phyloP scores from a whole-genome alignment of 1,139 yeast species.

The Yamadazyma songkhlaensis region DNA sequence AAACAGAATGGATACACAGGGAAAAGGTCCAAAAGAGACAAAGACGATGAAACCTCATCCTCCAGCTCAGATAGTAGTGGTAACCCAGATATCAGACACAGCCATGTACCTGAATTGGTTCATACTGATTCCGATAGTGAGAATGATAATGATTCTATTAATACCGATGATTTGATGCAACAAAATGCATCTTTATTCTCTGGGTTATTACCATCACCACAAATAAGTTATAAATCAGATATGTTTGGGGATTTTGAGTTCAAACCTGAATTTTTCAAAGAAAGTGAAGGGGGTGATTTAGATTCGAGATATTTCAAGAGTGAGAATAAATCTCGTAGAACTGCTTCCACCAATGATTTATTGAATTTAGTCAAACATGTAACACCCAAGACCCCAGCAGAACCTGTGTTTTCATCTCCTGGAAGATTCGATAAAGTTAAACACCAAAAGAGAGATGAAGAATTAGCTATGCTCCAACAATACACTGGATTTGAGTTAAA shows the following conservation, averaged over 20 bases:
- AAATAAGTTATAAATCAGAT: slow-evolving; percentile 33
- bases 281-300: slow-evolving; percentile 7
- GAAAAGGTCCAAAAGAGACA: background rate
- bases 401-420: background rate
- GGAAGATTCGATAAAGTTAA: slow-evolving; percentile 14
- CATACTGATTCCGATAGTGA: slow-evolving; percentile 18
- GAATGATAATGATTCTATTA: slow-evolving; percentile 19
- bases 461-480: slow-evolving; percentile 8
- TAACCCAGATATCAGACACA: slow-evolving; percentile 12
- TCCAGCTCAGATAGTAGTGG: slow-evolving; percentile 5
- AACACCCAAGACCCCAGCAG: slow-evolving; percentile 11
- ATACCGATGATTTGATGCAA: slow-evolving; percentile 32
- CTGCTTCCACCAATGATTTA: slow-evolving; percentile 17
- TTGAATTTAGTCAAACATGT: slow-evolving; percentile 13
- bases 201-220: slow-evolving; percentile 39
- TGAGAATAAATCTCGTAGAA: slow-evolving; percentile 15
- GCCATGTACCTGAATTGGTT: slow-evolving; percentile 17
- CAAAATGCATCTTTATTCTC: slow-evolving; percentile 32
- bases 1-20: slow-evolving; percentile 16
- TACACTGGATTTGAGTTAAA: slow-evolving; percentile 22
- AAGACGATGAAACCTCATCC: background rate
- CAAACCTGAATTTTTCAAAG: slow-evolving; percentile 7
- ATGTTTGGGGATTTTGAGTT: slow-evolving; percentile 23
- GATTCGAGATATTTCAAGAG: slow-evolving; percentile 8
- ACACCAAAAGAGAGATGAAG: slow-evolving; percentile 16